Percentiles rank a stretch among this genome's conserved stretches.
Conservation (phyloP, 768 basidiomycete species). For the Botryobasidium botryosum region DNA sequence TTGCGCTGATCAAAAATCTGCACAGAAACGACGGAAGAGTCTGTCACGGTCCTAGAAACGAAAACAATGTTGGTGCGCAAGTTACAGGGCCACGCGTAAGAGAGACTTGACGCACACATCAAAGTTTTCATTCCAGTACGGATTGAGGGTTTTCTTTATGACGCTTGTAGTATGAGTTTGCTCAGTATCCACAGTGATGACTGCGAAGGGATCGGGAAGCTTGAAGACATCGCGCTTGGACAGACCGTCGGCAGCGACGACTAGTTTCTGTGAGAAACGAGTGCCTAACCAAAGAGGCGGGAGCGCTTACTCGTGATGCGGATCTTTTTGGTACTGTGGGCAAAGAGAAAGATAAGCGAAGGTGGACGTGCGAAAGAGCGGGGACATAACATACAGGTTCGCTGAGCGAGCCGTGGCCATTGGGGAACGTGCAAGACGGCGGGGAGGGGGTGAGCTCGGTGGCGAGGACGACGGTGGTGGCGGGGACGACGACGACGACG, state of each 20-base stretch:
- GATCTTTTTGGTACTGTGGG: constrained; percentile 11
- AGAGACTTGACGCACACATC: constrained; percentile 55
- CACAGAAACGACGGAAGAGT: constrained; percentile 93
- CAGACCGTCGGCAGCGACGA: constrained; percentile 88
- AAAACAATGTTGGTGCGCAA: too few species aligned
- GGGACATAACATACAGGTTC: too few species aligned
- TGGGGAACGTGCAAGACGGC: neutral
- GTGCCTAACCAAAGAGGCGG: neutral
- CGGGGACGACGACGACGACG: too few species aligned
- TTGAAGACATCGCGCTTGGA: constrained; percentile 93
- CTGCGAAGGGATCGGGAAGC: constrained; percentile 94
- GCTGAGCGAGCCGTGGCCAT: neutral
- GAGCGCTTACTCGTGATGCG: constrained; percentile 11
- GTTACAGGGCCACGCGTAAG: neutral
- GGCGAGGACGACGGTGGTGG: too few species aligned
- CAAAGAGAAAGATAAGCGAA: neutral
- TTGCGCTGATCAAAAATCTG: constrained; percentile 99
- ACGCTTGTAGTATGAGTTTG: constrained; percentile 95
- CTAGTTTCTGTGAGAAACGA: constrained; percentile 24
- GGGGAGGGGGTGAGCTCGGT: too few species aligned
- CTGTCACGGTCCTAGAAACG: constrained; percentile 72
- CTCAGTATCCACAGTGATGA: constrained; percentile 95
- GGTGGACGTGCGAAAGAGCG: too few species aligned
- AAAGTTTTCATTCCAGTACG: constrained; percentile 97
- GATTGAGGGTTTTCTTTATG: constrained; percentile 88